Percentiles rank a stretch among this genome's conserved stretches.
Conservation (phyloP, 257 asterid genomes). For the Anisodus tanguticus region DNA sequence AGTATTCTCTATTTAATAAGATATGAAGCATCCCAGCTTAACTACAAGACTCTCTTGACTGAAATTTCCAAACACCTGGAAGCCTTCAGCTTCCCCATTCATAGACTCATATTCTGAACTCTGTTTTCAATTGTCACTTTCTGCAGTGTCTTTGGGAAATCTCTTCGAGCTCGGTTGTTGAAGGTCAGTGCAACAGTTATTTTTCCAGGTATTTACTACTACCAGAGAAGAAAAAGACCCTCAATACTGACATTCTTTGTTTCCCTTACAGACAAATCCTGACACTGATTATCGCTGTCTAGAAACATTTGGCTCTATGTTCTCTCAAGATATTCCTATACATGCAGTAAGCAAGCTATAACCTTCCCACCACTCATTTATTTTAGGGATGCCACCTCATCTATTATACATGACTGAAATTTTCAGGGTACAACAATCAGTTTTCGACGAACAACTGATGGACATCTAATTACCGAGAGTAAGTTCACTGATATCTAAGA, state of each 20-base stretch:
- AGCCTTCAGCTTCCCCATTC: conserved; percentile 1
- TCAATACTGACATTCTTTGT: conserved; percentile 1
- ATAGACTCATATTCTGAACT: conserved; percentile 3
- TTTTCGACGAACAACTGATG: conserved; percentile 83
- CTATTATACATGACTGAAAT: conserved; percentile 32
- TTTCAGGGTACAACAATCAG: conserved; percentile 94
- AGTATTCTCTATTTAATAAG: background rate
- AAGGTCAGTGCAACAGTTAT: conserved; percentile 52
- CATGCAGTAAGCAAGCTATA: conserved; percentile 56
- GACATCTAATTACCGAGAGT: conserved; percentile 89
- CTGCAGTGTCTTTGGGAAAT: conserved; percentile 89
- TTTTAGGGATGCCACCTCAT: conserved; percentile 7
- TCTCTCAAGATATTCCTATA: conserved; percentile 74
- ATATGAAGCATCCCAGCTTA: background rate
- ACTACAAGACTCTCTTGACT: background rate
- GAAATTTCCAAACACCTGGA: conserved; percentile 2
- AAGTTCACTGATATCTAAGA: conserved; percentile 32
- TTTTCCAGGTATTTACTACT: conserved; percentile 23
- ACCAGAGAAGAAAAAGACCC: conserved; percentile 12
- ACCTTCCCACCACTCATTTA: conserved; percentile 23
- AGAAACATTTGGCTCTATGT: conserved; percentile 73
- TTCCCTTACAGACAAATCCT: conserved; percentile 67
- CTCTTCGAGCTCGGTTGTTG: conserved; percentile 81
- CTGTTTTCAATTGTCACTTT: conserved; percentile 26
- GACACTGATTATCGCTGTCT: conserved; percentile 82